Evolutionary conservation across 192 early-diverging fungal genomes (phyloP).

Genomic region (Entomortierella lignicola): DNA sequence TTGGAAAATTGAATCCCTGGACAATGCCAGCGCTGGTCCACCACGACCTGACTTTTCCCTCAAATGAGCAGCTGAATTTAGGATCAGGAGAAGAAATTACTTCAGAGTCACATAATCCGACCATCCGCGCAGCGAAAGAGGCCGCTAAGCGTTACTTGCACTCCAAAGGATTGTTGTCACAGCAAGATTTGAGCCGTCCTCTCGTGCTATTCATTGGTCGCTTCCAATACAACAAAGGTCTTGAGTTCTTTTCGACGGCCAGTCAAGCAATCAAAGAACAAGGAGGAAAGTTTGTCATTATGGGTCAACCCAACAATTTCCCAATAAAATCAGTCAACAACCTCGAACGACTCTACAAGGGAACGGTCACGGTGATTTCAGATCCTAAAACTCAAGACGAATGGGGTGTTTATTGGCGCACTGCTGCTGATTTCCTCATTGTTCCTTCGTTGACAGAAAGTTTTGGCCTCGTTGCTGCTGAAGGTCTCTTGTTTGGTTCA

Average conservation of each 20-base stretch:
- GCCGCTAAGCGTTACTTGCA: conserved; percentile 61
- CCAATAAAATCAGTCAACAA: conserved; percentile 53
- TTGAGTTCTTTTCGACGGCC: conserved; percentile 58
- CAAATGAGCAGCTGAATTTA: conserved; percentile 23
- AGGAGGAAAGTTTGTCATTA: conserved; percentile 62
- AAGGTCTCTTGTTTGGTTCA: conserved; percentile 67
- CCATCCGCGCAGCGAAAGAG: conserved; percentile 54
- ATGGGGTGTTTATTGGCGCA: conserved; percentile 61
- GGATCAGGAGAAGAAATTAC: conserved; percentile 4
- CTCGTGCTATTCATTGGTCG: conserved; percentile 65
- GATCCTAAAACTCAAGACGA: conserved; percentile 53
- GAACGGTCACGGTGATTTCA: conserved; percentile 55
- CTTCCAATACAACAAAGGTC: conserved; percentile 70
- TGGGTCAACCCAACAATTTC: conserved; percentile 66
- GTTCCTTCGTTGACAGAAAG: conserved; percentile 66
- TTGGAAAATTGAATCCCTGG: conserved; percentile 61
- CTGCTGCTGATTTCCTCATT: conserved; percentile 65
- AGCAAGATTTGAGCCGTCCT: conserved; percentile 53
- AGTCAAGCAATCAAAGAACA: conserved; percentile 40
- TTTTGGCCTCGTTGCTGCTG: conserved; percentile 67
- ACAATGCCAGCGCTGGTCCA: conserved; percentile 40
- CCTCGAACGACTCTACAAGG: conserved; percentile 48
- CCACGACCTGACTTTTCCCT: conserved; percentile 53
- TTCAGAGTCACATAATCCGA: conserved; percentile 8
- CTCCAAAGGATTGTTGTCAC: conserved; percentile 41